phyloP scores from a whole-genome alignment of 257 asterid species.

The Paraleonurus japonicus region DNA sequence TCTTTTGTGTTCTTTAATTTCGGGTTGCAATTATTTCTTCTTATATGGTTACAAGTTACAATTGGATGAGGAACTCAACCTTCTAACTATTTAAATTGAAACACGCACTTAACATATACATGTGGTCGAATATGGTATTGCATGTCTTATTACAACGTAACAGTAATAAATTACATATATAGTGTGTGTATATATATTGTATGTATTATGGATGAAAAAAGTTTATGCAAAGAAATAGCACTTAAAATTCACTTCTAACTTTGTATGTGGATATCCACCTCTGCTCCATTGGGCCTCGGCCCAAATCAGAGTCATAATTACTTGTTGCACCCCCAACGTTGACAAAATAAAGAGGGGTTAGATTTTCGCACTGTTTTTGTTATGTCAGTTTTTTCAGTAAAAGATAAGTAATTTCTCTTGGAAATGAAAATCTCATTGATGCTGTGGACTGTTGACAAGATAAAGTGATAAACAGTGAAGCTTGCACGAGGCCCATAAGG shows the following conservation, averaged over 20 bases:
- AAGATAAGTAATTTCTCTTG: conserved; percentile 25
- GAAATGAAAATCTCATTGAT: conserved; percentile 33
- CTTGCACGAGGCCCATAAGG: neutral
- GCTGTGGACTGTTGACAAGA: neutral
- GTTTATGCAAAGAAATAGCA: neutral
- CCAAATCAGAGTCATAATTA: neutral
- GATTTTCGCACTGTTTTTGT: neutral
- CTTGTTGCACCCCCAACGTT: neutral
- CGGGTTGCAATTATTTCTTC: too few relatives aligned
- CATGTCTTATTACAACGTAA: too few relatives aligned
- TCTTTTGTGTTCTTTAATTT: too few relatives aligned
- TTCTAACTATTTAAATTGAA: too few relatives aligned
- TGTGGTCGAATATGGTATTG: too few relatives aligned
- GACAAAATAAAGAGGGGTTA: neutral
- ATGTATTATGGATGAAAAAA: too few relatives aligned
- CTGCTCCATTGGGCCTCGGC: neutral
- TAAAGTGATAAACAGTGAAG: neutral
- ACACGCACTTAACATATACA: too few relatives aligned
- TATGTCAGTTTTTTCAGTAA: conserved; percentile 19
- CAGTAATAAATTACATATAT: too few relatives aligned
- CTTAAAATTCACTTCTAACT: neutral
- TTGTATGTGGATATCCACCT: neutral
- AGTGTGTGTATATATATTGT: too few relatives aligned
- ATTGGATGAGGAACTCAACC: too few relatives aligned
- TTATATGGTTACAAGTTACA: too few relatives aligned